These are phyloP conservation scores for Entomortierella beljakovae DNA, from an alignment of 192 early-diverging fungal genomes.

Conservation along the genomic window DNA sequence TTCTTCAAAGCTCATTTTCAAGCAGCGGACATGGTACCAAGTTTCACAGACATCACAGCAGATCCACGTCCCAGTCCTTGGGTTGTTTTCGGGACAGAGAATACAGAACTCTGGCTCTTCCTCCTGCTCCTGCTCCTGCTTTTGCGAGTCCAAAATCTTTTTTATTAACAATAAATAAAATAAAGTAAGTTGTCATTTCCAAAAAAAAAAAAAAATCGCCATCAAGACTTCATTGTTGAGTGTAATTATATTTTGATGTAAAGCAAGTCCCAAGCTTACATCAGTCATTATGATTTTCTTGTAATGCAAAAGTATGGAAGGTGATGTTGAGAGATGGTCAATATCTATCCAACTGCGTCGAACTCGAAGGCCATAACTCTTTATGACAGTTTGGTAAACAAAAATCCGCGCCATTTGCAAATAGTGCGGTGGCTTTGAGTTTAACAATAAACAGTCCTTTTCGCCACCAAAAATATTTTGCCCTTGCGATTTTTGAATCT, in stretches of 20 bases:
- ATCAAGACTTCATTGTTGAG: too few relatives aligned
- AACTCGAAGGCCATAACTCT: too few relatives aligned
- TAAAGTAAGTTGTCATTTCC: too few relatives aligned
- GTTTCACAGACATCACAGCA: constrained; percentile 74
- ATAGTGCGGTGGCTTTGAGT: not conserved
- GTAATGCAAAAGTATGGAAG: not conserved
- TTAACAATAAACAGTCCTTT: too few relatives aligned
- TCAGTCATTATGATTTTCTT: not conserved
- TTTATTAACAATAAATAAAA: too few relatives aligned
- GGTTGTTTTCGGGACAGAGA: constrained; percentile 34
- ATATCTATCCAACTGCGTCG: too few relatives aligned
- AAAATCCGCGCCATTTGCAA: not conserved
- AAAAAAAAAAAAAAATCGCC: constrained; percentile 12
- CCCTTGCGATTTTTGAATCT: too few relatives aligned
- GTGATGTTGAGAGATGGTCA: not conserved
- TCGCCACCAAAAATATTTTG: too few relatives aligned
- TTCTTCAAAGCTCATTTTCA: constrained; percentile 64
- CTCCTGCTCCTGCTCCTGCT: not conserved
- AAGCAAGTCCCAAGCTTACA: not conserved
- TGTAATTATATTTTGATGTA: not conserved
- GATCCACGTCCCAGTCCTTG: constrained; percentile 60
- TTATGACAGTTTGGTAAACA: too few relatives aligned
- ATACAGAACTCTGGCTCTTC: constrained; percentile 12
- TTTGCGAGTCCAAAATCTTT: not conserved
- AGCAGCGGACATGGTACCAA: constrained; percentile 77